Evolutionary conservation across 2,329 filamentous ascomycete genomes (phyloP).

Genomic region (Anthostomella pinea): DNA sequence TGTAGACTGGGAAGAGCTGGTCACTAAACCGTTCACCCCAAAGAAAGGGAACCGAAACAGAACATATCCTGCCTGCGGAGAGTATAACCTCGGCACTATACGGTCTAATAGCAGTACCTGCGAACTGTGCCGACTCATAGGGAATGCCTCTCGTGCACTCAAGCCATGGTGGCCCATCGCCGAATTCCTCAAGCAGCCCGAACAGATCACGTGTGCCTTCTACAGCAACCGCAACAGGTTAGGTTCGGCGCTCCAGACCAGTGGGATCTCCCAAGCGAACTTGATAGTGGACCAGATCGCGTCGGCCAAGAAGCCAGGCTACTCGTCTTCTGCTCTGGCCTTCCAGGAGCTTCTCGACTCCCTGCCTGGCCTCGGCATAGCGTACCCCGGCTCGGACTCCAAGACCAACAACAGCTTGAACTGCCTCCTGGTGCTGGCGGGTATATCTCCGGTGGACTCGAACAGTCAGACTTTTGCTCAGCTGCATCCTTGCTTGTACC

Average conservation of each 20-base stretch:
- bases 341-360: conserved; percentile 9
- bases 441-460: conserved; percentile 8
- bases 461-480: conserved; percentile 16
- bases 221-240: conserved; percentile 14
- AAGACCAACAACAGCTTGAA: conserved; percentile 7
- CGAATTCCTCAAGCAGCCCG: conserved; percentile 11
- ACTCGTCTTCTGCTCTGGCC: conserved; percentile 1
- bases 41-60: not conserved
- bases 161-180: conserved; percentile 17
- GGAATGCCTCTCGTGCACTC: conserved; percentile 4
- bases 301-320: not conserved
- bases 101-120: conserved; percentile 7
- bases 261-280: conserved; percentile 4
- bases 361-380: not conserved
- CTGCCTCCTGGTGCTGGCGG: conserved; percentile 10
- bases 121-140: conserved; percentile 11
- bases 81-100: conserved; percentile 16
- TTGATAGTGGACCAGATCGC: conserved; percentile 6
- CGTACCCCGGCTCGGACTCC: not conserved
- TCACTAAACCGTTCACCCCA: conserved; percentile 12
- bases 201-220: conserved; percentile 16
- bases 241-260: conserved; percentile 7
- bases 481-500: conserved; percentile 19
- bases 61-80: conserved; percentile 10
- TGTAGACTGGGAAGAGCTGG: conserved; percentile 12